Evolutionary conservation across 371 early-diverging fungal genomes (phyloP), one percentile per base, ranked within the genome.

Genomic region (Mucor indicus): DNA sequence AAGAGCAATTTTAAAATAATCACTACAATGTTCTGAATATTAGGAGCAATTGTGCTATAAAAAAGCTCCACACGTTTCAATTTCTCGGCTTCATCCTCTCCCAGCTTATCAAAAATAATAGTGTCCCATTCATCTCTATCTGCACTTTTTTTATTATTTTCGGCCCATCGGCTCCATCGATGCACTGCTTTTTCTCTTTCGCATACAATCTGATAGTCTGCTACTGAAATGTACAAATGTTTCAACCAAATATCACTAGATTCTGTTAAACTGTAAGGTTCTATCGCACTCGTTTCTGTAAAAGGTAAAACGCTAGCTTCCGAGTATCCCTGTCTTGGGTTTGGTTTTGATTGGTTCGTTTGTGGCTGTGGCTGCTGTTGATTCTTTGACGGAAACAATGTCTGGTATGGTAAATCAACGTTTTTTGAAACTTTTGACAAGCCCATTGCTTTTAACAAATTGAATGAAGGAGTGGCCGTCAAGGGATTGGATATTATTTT

Each of bases 171-270:
- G 50, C 63, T 42, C 65, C 74, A 79, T 53, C 67, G 69, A 29
- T 67, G 69, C 38, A 77, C 60, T 0, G 67, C 62, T 51, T 74
- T 68, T 55, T 84, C 69, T 49, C 81, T 46, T 48, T 79, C 83
- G n/a, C 72, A 51, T 22, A 80, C 69, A 5, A 82, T 72, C 49
- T 90, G 90, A 17, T 80, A 62, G 11, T 74, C 69, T 2, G 78
- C 71, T 19, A 81, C 60, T 1, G 80, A 80, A 20, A 86, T 65
- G 44, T 83, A 84, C 72, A 87, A 73, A 44, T 84, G 73, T 33
- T 72, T 60, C 21, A 70, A 38, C 52, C 80, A 81, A 16, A 87
- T 56, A 5, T 74, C 64, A n/a, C 75, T 76, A 10, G 85, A 80
- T 37, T 87, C 88, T 13, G 53, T 47, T 10, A 88, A 66, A 25